A percentile compares a stretch with the other conserved stretches of the same genome.
Conservation (phyloP, 2,329 filamentous ascomycete species). For the Xylaria hypoxylon region DNA sequence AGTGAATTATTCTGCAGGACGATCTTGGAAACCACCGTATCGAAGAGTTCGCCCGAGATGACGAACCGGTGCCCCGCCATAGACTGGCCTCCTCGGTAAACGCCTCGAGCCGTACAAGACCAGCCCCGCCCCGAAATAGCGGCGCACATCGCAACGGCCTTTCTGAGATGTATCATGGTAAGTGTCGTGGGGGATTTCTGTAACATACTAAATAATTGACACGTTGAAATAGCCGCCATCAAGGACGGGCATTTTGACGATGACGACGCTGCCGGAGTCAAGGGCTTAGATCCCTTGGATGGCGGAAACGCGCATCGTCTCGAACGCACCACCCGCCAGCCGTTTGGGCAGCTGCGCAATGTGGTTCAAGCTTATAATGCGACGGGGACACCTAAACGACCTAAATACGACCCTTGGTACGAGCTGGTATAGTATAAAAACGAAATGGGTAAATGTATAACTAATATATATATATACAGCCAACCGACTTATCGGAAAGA, state of each 20-base stretch:
- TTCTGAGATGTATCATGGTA: slow-evolving; percentile 34
- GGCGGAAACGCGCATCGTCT: slow-evolving; percentile 43
- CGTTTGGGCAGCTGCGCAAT: neutral
- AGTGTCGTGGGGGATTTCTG: neutral
- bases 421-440: neutral
- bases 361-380: slow-evolving; percentile 14
- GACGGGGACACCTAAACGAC: neutral
- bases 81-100: neutral
- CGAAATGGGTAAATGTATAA: neutral
- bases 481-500: slow-evolving; percentile 14
- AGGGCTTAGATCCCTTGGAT: slow-evolving; percentile 39
- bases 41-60: slow-evolving; percentile 39
- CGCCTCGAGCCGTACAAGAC: neutral
- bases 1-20: slow-evolving; percentile 25
- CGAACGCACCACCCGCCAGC: neutral
- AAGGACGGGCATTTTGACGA: slow-evolving; percentile 38
- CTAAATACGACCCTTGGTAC: slow-evolving; percentile 29
- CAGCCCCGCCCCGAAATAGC: neutral
- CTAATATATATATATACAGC: slow-evolving; percentile 24
- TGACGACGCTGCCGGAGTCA: slow-evolving; percentile 39
- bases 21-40: slow-evolving; percentile 42
- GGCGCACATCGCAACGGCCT: neutral
- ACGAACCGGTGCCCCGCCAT: too few relatives aligned
- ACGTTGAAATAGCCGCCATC: slow-evolving; percentile 36
- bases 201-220: slow-evolving; percentile 15